Base-by-base conservation (phyloP, 306 rosid species). In the Prunus mira region DNA sequence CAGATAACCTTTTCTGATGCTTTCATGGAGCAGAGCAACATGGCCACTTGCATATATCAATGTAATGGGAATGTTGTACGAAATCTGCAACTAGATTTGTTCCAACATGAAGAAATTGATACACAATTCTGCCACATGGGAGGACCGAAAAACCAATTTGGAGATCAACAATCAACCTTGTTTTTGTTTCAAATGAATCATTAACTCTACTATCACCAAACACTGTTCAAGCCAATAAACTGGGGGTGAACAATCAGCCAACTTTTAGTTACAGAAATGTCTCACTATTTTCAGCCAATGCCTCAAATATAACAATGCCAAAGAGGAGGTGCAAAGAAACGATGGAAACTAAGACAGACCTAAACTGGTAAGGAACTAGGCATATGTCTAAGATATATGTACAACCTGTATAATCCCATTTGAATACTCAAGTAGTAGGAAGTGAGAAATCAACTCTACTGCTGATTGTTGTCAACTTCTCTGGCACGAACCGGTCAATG, bases 321-420 rank as follows among this genome's bases (percentile, higher is more conserved):
- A 69, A 28, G 17, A 49, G 22, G 15, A 13, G 24, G 12, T 49
- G 24, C 65, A 82, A 82, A 64, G 71, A 78, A 61, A 43, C 63
- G 51, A 46, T 46, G 71, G 67, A 47, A 63, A 79, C 27, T 68
- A 65, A 45, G 74, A 65, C 60, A 45, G 74, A 61, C 67, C 81
- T 62, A 67, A 57, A 68, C 41, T 49, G 73, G 76, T 28, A 65
- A 65, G 8, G 45, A 54, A 70, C 67, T 19, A 66, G 67, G 65
- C 64, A 67, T 43, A 78, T 55, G 64, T 62, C 69, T 38, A 75
- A 41, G 34, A 75, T 52, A 30, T 79, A 77, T 70, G 73, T 74
- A 72, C 80, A 84, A 15, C 84, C 60, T 30, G 56, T 32, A 69
- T 56, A 65, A 46, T 50, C 61, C 52, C 76, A 55, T 27, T 72